Base-by-base conservation (phyloP, 768 basidiomycete genomes). In the Boletus patriciae region DNA sequence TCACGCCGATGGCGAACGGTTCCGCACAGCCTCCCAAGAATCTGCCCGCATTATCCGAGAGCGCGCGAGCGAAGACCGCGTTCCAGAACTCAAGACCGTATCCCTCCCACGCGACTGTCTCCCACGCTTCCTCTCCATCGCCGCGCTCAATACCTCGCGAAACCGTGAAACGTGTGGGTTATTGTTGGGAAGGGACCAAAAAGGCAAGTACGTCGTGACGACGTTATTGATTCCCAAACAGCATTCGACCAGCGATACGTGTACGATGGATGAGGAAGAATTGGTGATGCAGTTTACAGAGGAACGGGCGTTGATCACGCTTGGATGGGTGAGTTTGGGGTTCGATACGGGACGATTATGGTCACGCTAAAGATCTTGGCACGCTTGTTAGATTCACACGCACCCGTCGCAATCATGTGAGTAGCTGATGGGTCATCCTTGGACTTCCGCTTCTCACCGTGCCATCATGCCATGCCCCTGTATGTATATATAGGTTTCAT, bases 251-350 rank as follows among this genome's bases (percentile, higher is more conserved):
- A 85, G 87, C 55, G 92, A 96, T 74, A 92, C 92, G n/a, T 96
- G 94, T 70, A 85, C 86, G 33, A 95, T 94, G 88, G 87, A 92
- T 51, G 86, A 89, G 67, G 94, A 95, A 64, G 93, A 95, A 68
- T 75, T 92, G 45, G 90, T 94, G 8, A 74, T 94, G 73, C 82
- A 84, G 62, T 92, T 95, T 68, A 92, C 91, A 62, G 90, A 93
- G 67, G 84, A 87, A 66, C 76, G 89, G 59, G 83, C 81, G 62
- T 71, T 95, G 65, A 87, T 95, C 48, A 94, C 93, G 8, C 81
- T 96, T 46, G 94, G 94, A 57, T 97, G 94, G 94, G 92, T 94
- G 62, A 60, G 86, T 65, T 52, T 54, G 10, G n/a, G 25, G 27
- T 31, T 31, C 37, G 31, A 49, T 37, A 6, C 7, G 31, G 18